Evolutionary conservation across 257 asterid genomes (phyloP).

Genomic region (Rhazya stricta): DNA sequence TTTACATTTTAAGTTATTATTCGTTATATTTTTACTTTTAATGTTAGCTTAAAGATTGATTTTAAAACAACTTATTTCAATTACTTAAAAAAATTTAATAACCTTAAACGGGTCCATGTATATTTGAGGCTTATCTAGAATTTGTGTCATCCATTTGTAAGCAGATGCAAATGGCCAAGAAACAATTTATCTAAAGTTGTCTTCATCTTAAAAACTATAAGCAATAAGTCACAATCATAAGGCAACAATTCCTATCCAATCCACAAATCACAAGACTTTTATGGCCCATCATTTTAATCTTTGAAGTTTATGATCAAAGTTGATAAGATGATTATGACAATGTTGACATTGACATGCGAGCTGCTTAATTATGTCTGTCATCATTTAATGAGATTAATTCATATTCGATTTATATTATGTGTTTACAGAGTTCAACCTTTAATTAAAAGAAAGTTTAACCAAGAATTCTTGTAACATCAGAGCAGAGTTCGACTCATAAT

Average conservation of each 20-base stretch:
- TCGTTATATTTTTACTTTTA: no score
- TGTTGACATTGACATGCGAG: slow-evolving; percentile 14
- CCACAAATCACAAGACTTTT: neutral
- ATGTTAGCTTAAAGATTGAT: no score
- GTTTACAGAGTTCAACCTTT: no score
- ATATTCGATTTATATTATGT: no score
- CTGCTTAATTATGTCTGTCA: slow-evolving; percentile 15
- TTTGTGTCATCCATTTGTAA: neutral
- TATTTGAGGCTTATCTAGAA: neutral
- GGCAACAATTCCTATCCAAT: neutral
- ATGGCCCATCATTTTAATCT: slow-evolving; percentile 5
- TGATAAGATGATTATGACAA: slow-evolving; percentile 18
- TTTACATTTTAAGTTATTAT: no score
- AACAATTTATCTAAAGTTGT: neutral
- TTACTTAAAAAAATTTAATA: no score
- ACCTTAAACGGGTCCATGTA: no score
- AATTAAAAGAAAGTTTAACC: no score
- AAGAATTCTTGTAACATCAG: no score
- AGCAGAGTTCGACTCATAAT: no score
- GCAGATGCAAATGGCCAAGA: neutral
- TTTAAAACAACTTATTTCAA: no score
- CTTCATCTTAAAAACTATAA: neutral
- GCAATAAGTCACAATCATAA: neutral
- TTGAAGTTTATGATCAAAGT: slow-evolving; percentile 8
- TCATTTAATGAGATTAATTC: no score